phyloP scores from a whole-genome alignment of 495 filamentous ascomycete species.

The Penicillium canescens region DNA sequence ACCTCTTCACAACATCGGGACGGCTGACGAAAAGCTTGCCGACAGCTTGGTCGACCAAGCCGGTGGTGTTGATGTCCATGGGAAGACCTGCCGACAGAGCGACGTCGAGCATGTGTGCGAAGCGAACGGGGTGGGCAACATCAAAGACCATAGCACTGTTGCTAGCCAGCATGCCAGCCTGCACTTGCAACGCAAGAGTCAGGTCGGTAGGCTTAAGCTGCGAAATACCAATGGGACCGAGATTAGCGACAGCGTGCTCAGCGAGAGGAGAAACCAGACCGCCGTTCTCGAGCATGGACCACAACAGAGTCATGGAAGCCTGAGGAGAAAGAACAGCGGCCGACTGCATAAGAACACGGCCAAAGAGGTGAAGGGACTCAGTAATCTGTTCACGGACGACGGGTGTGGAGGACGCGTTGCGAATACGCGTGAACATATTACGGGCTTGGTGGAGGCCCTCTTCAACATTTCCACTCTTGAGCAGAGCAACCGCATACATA shows the following conservation, averaged over 20 bases:
- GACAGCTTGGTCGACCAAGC: constrained; percentile 59
- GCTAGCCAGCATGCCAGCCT: constrained; percentile 60
- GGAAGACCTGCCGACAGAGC: constrained; percentile 48
- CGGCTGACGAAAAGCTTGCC: constrained; percentile 50
- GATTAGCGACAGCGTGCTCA: constrained; percentile 60
- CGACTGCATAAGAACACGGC: constrained; percentile 51
- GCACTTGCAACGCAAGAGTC: constrained; percentile 60
- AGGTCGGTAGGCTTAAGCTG: constrained; percentile 58
- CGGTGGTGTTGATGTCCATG: constrained; percentile 51
- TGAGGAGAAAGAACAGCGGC: constrained; percentile 49
- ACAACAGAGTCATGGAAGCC: constrained; percentile 60
- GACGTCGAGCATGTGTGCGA: constrained; percentile 61
- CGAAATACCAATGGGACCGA: constrained; percentile 60
- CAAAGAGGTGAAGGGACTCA: constrained; percentile 80
- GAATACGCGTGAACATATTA: constrained; percentile 79
- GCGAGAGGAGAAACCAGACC: constrained; percentile 60
- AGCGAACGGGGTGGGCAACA: constrained; percentile 56
- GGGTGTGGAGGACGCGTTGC: constrained; percentile 45
- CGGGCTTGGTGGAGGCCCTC: constrained; percentile 76
- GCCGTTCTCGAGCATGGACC: constrained; percentile 75
- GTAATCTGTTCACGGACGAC: constrained; percentile 74
- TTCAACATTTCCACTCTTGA: constrained; percentile 75
- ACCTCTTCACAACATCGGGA: constrained; percentile 57
- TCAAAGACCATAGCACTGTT: constrained; percentile 45
- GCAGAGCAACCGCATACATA: constrained; percentile 82